Percentiles rank a stretch among this genome's conserved stretches.
phyloP scores from a whole-genome alignment of 169 alveolate genomes.

The Eimeria acervulina region DNA sequence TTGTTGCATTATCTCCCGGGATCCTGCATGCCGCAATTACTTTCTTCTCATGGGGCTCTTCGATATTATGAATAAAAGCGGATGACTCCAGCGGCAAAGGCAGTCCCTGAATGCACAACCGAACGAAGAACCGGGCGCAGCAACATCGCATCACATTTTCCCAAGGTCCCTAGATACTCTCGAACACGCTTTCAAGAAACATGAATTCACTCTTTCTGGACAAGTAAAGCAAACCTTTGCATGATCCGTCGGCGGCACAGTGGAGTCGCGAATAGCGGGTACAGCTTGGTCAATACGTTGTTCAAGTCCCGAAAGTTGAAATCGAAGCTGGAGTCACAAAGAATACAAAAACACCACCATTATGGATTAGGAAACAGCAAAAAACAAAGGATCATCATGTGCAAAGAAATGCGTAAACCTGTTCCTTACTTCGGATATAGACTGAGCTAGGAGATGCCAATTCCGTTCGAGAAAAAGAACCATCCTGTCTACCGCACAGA shows the following conservation, averaged over 20 bases:
- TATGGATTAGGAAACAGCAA: not conserved
- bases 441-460: slow-evolving; percentile 57
- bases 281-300: slow-evolving; percentile 50
- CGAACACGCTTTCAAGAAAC: not conserved
- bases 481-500: slow-evolving; percentile 68
- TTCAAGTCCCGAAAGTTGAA: slow-evolving; percentile 62
- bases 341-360: not conserved
- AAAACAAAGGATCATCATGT: not conserved
- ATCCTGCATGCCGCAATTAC: not conserved
- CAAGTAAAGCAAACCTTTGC: slow-evolving; percentile 5
- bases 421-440: slow-evolving; percentile 58
- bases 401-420: not conserved
- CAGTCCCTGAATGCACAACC: slow-evolving; percentile 47
- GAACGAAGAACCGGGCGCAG: not conserved
- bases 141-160: not conserved
- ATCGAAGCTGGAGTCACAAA: slow-evolving; percentile 32
- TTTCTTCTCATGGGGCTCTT: not conserved
- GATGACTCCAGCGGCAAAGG: slow-evolving; percentile 55
- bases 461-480: slow-evolving; percentile 63
- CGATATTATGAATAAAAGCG: not conserved
- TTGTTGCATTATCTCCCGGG: not conserved
- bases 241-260: slow-evolving; percentile 51
- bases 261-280: slow-evolving; percentile 1
- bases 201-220: not conserved
- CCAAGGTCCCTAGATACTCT: not conserved